Conservation (phyloP, 2,329 filamentous ascomycete genomes). For the Fusarium foetens region DNA sequence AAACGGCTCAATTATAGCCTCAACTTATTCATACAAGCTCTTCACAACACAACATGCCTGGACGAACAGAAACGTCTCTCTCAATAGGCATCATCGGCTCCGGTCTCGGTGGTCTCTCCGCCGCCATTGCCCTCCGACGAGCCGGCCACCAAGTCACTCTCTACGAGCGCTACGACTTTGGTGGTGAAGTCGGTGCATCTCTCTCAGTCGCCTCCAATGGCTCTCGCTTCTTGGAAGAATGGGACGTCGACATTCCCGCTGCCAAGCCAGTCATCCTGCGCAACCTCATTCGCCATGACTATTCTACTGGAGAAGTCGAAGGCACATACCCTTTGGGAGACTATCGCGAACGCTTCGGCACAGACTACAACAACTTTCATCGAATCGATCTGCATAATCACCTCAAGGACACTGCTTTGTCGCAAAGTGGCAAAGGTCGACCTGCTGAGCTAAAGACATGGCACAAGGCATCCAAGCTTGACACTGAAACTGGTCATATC, state of each 20-base stretch:
- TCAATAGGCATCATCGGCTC: slow-evolving; percentile 48
- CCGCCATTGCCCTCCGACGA: slow-evolving; percentile 63
- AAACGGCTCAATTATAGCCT: not conserved
- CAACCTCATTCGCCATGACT: slow-evolving; percentile 22
- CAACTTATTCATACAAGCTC: too few species aligned
- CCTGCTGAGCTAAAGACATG: slow-evolving; percentile 5
- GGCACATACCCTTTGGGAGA: slow-evolving; percentile 18
- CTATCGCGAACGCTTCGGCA: slow-evolving; percentile 12
- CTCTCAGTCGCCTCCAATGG: slow-evolving; percentile 72
- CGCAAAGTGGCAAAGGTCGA: not conserved
- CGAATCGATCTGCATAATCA: slow-evolving; percentile 15
- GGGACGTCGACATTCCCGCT: slow-evolving; percentile 54
- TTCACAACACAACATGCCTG: not conserved
- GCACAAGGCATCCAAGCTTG: slow-evolving; percentile 2
- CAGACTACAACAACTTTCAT: slow-evolving; percentile 22
- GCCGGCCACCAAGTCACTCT: slow-evolving; percentile 59
- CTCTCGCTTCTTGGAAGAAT: slow-evolving; percentile 70
- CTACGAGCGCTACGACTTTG: slow-evolving; percentile 70
- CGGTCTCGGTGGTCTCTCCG: slow-evolving; percentile 64
- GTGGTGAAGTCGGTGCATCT: slow-evolving; percentile 70
- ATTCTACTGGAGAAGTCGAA: slow-evolving; percentile 1
- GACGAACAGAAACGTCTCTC: slow-evolving; percentile 11
- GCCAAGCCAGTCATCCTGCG: slow-evolving; percentile 8
- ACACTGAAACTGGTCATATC: slow-evolving; percentile 1
- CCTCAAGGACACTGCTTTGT: slow-evolving; percentile 5